Base-by-base conservation (phyloP, 2,329 filamentous ascomycete genomes). In the Penicillium sp. region DNA sequence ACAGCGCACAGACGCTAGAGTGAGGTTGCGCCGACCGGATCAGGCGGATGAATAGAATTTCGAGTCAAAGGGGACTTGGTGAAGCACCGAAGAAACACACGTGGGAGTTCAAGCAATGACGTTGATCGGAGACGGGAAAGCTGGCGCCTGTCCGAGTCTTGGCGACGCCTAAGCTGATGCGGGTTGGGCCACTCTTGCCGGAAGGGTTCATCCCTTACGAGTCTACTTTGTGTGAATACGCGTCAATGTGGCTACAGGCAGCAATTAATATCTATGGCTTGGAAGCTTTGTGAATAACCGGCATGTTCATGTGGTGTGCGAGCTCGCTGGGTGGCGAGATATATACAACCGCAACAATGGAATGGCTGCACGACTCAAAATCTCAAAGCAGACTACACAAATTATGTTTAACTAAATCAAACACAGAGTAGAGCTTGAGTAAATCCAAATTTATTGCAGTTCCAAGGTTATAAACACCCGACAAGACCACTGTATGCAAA, bases 81-180 rank as follows among this genome's bases (percentile, higher is more conserved):
- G 40, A 42, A 52, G 44, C 38, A 54, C 50, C 38, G 45, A 39
- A 50, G 36, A 48, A 27, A 44, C 32, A 54, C 52, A 54, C 59
- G 59, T 62, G 62, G 55, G 57, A 43, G 52, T 53, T 52, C 45
- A 55, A 55, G 59, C 61, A 68, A 72, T 71, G 69, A 71, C 68
- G 68, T 70, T 70, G 61, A 64, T 57, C 60, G 65, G 62, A 66
- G 69, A 64, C 56, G 61, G 65, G 61, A 68, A 71, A 67, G 67
- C 51, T 70, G 69, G 66, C 67, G 68, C 68, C 67, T 71, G 67
- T 64, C 58, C 24, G 21, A 56, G 64, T 69, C 68, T 70, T 71
- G 68, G 68, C 65, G 60, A 58, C 58, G 54, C 62, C 62, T 65
- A 64, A 64, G 61, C 59, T 63, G 56, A 60, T 48, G 34, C 42